Evolutionary conservation across 108 stramenopile genomes (phyloP).

Genomic region (Schizochytrium sp.): DNA sequence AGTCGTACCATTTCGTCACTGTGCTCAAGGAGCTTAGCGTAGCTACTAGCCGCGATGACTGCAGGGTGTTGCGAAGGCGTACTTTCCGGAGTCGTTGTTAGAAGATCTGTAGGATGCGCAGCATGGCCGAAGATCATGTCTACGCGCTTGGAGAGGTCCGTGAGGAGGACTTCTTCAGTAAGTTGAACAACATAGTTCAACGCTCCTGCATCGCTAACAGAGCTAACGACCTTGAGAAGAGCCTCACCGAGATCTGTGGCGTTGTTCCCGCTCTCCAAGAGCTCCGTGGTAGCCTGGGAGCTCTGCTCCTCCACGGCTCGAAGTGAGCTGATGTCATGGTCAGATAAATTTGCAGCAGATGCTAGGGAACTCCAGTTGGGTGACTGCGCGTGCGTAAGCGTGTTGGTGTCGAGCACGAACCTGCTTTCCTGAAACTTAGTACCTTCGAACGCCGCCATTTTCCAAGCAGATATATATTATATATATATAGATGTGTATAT

Average conservation of each 20-base stretch:
- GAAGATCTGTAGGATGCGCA: not conserved
- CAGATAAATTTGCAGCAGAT: not conserved
- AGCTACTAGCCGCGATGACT: not conserved
- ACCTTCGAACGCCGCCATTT: constrained; percentile 39
- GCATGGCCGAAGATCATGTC: not conserved
- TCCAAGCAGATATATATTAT: not conserved
- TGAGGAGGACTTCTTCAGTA: not conserved
- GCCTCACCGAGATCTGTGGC: not conserved
- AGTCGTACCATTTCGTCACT: not conserved
- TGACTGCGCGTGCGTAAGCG: not conserved
- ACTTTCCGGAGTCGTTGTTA: not conserved
- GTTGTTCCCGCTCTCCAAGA: not conserved
- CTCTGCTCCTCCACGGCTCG: constrained; percentile 29
- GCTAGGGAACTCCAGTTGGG: not conserved
- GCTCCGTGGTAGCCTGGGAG: not conserved
- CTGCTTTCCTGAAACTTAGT: constrained; percentile 33
- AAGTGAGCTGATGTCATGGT: not conserved
- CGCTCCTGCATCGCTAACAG: not conserved
- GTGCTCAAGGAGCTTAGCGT: constrained; percentile 25
- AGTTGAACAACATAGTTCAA: not conserved
- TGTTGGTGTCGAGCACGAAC: not conserved
- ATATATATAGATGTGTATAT: too few species aligned
- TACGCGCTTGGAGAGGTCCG: not conserved
- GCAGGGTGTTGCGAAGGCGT: not conserved
- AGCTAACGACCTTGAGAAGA: constrained; percentile 3